Evolutionary conservation across 306 rosid genomes (phyloP).

Genomic region (apple (Malus domestica)): DNA sequence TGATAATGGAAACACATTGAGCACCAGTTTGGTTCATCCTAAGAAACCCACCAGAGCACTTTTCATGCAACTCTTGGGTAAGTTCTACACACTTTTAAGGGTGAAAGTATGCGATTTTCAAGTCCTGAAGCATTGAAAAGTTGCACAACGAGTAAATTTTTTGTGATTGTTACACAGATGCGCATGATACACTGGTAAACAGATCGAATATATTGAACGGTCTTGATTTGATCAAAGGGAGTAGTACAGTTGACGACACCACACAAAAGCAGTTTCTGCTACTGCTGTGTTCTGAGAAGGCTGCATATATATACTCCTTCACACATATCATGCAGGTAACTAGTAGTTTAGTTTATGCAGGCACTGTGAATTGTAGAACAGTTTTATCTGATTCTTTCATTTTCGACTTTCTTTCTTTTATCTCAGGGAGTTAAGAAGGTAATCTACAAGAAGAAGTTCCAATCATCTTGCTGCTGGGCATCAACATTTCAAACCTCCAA

Average conservation of each 20-base stretch:
- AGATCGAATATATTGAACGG: slow-evolving; percentile 28
- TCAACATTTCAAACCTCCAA: slow-evolving; percentile 51
- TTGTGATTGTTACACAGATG: slow-evolving; percentile 33
- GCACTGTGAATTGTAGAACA: background rate
- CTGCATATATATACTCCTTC: slow-evolving; percentile 69
- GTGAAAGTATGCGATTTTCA: background rate
- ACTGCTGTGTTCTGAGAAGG: slow-evolving; percentile 82
- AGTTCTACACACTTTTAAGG: slow-evolving; percentile 8
- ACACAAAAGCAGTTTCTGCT: slow-evolving; percentile 41
- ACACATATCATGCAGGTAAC: slow-evolving; percentile 62
- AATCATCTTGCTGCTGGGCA: slow-evolving; percentile 80
- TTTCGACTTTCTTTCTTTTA: slow-evolving; percentile 1
- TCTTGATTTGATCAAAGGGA: slow-evolving; percentile 33
- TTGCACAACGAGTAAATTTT: background rate
- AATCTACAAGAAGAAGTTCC: slow-evolving; percentile 69
- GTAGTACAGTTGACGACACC: slow-evolving; percentile 25
- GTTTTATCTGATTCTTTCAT: slow-evolving; percentile 12
- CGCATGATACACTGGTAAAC: slow-evolving; percentile 27
- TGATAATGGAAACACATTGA: slow-evolving; percentile 58
- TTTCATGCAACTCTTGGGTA: slow-evolving; percentile 70
- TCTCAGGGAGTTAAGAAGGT: slow-evolving; percentile 86
- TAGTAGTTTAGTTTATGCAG: slow-evolving; percentile 2
- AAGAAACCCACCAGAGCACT: slow-evolving; percentile 80
- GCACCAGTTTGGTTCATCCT: slow-evolving; percentile 53
- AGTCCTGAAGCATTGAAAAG: background rate